Conservation (phyloP, 192 early-diverging fungal species). For the Podila horticola region DNA sequence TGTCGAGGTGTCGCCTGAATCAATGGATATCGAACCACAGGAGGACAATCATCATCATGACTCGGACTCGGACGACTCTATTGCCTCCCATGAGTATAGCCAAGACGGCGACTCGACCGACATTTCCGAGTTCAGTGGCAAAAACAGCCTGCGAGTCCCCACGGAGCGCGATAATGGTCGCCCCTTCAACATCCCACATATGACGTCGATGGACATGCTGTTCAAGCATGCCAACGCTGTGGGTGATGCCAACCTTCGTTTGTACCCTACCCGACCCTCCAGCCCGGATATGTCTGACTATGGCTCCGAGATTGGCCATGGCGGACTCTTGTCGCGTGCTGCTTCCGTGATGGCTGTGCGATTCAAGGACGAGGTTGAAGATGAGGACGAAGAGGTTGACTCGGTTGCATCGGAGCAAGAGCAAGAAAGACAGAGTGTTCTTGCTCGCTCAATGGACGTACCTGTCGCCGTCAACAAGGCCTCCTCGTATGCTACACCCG, state of each 20-base stretch:
- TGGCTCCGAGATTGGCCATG: slow-evolving; percentile 39
- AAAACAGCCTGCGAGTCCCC: neutral
- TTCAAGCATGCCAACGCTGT: slow-evolving; percentile 44
- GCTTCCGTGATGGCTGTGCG: slow-evolving; percentile 26
- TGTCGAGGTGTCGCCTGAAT: neutral
- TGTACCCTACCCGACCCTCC: slow-evolving; percentile 40
- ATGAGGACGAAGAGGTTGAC: neutral
- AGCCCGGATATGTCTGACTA: slow-evolving; percentile 45
- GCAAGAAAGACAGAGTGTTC: neutral
- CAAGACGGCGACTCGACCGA: neutral
- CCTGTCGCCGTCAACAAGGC: neutral
- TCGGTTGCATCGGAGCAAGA: neutral
- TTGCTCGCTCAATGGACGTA: neutral
- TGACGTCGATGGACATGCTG: slow-evolving; percentile 47
- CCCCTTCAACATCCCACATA: slow-evolving; percentile 29
- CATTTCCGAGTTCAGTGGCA: neutral
- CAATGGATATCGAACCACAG: neutral
- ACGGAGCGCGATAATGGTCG: neutral
- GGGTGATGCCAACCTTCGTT: slow-evolving; percentile 36
- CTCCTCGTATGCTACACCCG: neutral
- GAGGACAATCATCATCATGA: neutral
- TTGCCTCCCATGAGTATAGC: neutral
- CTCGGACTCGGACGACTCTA: neutral
- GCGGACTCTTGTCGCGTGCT: slow-evolving; percentile 38
- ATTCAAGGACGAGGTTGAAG: slow-evolving; percentile 1